Conservation (phyloP, 352 stramenopile species). For the Pythium angustatum region DNA sequence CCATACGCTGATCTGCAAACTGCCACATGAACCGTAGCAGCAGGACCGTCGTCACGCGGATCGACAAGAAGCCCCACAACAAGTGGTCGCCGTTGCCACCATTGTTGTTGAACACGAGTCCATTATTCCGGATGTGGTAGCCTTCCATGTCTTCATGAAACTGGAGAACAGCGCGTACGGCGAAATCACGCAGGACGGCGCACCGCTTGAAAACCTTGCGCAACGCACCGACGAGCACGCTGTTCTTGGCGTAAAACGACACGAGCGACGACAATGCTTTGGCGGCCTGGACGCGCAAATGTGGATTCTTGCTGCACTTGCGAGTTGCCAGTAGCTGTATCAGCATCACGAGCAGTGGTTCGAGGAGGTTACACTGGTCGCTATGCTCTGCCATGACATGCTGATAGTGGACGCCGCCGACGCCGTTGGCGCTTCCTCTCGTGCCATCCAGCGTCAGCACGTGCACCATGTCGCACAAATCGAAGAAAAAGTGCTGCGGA, state of each 20-base stretch:
- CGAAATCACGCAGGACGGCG: conserved; percentile 38
- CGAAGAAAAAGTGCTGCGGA: conserved; percentile 76
- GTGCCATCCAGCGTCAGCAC: conserved; percentile 49
- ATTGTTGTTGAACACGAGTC: conserved; percentile 63
- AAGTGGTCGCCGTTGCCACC: conserved; percentile 64
- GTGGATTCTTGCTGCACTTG: conserved; percentile 67
- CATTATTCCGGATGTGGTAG: conserved; percentile 71
- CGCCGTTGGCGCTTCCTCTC: neutral
- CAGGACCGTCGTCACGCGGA: conserved; percentile 53
- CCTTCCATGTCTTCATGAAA: conserved; percentile 78
- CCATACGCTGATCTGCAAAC: conserved; percentile 41
- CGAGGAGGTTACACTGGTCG: conserved; percentile 33
- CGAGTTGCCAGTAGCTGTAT: conserved; percentile 53
- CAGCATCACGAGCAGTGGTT: conserved; percentile 66
- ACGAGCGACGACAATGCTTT: conserved; percentile 57
- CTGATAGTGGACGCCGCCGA: conserved; percentile 30
- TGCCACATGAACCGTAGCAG: conserved; percentile 74
- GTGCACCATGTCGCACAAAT: conserved; percentile 63
- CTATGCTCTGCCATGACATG: conserved; percentile 4
- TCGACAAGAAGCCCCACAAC: conserved; percentile 72
- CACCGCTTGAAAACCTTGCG: conserved; percentile 45
- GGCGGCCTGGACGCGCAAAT: conserved; percentile 65
- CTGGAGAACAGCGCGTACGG: conserved; percentile 50
- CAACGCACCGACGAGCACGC: conserved; percentile 35
- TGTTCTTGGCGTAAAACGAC: conserved; percentile 58